Evolutionary conservation across 2,329 filamentous ascomycete species (phyloP).

Genomic region (Colletotrichum sp.): DNA sequence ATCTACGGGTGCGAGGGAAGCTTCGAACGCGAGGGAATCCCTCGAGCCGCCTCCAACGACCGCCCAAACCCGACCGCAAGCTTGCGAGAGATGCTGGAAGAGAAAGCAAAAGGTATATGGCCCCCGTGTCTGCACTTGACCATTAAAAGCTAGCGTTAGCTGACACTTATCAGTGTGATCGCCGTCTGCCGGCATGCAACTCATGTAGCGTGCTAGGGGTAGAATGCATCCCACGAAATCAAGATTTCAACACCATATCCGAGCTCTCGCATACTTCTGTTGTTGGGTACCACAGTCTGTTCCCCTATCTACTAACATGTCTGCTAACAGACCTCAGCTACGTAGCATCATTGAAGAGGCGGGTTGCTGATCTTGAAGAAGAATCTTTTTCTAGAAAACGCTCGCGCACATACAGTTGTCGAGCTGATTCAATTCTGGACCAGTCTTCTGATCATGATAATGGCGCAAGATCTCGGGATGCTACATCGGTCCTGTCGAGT

Average conservation of each 20-base stretch:
- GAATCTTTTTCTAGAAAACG: not conserved
- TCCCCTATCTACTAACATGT: not conserved
- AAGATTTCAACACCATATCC: not conserved
- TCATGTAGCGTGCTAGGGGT: not conserved
- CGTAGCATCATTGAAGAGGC: not conserved
- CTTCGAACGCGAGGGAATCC: not conserved
- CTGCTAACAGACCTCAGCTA: not conserved
- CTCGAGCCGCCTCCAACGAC: not conserved
- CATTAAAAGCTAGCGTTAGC: not conserved
- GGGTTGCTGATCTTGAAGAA: constrained; percentile 3
- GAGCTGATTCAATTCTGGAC: not conserved
- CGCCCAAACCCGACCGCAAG: not conserved
- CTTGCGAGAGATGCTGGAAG: constrained; percentile 14
- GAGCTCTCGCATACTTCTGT: constrained; percentile 8
- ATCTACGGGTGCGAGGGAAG: not conserved
- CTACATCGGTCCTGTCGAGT: not conserved
- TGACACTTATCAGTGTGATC: not conserved
- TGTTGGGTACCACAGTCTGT: not conserved
- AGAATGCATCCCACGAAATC: not conserved
- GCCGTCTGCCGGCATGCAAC: not conserved
- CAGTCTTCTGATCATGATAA: not conserved
- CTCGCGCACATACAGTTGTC: not conserved
- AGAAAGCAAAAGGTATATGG: constrained; percentile 10
- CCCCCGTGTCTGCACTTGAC: not conserved
- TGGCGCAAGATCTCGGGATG: not conserved